A percentile compares a stretch with the other conserved stretches of the same genome.
Evolutionary conservation across 2,329 filamentous ascomycete species (phyloP).

Genomic region (Coniella vitis): DNA sequence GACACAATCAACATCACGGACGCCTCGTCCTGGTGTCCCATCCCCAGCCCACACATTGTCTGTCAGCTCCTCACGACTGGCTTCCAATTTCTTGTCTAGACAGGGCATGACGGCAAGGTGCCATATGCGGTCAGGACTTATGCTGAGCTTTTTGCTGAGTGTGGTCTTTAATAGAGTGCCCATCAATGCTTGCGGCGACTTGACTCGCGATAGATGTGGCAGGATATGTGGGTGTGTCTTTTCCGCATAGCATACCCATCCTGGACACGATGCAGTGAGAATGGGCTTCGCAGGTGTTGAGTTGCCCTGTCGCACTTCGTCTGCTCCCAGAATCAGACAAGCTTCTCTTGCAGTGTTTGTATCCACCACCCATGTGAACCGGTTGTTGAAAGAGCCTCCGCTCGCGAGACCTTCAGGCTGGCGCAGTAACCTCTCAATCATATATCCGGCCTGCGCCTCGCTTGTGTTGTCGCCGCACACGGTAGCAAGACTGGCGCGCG

Average conservation of each 20-base stretch:
- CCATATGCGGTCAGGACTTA: constrained; percentile 79
- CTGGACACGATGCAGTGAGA: constrained; percentile 85
- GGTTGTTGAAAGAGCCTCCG: constrained; percentile 66
- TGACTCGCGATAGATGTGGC: constrained; percentile 82
- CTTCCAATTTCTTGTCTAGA: constrained; percentile 98
- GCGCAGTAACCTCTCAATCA: constrained; percentile 75
- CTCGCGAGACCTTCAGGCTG: constrained; percentile 61
- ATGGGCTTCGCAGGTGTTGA: constrained; percentile 46
- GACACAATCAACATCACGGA: constrained; percentile 93
- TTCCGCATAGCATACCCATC: constrained; percentile 98
- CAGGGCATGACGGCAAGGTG: constrained; percentile 96
- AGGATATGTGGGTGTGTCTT: constrained; percentile 94
- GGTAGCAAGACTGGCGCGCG: constrained; percentile 80
- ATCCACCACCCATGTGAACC: constrained; percentile 85
- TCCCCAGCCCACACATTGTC: constrained; percentile 63
- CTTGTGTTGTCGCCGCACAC: constrained; percentile 67
- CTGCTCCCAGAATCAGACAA: constrained; percentile 71
- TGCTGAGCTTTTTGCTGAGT: constrained; percentile 63
- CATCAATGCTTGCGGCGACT: constrained; percentile 87
- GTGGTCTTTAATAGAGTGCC: constrained; percentile 87
- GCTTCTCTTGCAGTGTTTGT: constrained; percentile 79
- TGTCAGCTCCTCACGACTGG: constrained; percentile 86
- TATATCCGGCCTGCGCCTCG: constrained; percentile 66
- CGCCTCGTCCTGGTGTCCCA: constrained; percentile 42
- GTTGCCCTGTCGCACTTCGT: constrained; percentile 54